Evolutionary conservation across 768 basidiomycete species (phyloP), one percentile per base, ranked within the genome.

Genomic region (Lactifluus hygrophoroides): DNA sequence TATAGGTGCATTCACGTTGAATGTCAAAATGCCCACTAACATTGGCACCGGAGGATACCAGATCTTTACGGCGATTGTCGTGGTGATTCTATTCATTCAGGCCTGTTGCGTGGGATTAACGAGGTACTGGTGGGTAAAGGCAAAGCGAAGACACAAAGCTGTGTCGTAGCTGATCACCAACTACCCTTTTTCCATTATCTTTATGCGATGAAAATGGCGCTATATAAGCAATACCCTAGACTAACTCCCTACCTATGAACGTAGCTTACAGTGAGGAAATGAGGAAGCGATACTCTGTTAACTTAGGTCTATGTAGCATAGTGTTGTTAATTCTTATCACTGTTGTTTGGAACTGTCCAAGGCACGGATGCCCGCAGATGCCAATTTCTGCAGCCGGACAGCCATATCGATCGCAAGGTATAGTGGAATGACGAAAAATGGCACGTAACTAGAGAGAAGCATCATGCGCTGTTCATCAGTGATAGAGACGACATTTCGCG

Each of bases 361-460:
- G 7, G 52, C 54, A 43, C 53, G 55, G 13, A 58, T 13, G 14
- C 57, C 61, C 2, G 19, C 28, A 13, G 44, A 52, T 25, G 65
- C 62, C 45, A 71, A 58, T 14, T 47, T 57, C 11, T 65, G 62
- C 3, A 70, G 54, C 9, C 71, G 71, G 21, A 72, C 51, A 0
- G 77, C 74, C 83, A 90, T 88, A 65, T 91, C 88, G n/a, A 86
- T 61, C 0, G 83, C 74, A 80, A 94, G 90, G 3, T 78, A 67
- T 10, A 88, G 63, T 0, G 90, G 88, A 2, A 92, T 70, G 8
- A 89, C 28, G 58, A 86, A 80, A 75, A 88, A 93, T 2, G 90
- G 87, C 3, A 90, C 67, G 66, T 93, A 93, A 64, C 81, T 83
- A 5, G 76, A 76, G 16, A 92, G 73, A 21, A 93, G 73, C 47